phyloP scores from a whole-genome alignment of 148 eudicot species.

The Vaccinium macrocarpon region DNA sequence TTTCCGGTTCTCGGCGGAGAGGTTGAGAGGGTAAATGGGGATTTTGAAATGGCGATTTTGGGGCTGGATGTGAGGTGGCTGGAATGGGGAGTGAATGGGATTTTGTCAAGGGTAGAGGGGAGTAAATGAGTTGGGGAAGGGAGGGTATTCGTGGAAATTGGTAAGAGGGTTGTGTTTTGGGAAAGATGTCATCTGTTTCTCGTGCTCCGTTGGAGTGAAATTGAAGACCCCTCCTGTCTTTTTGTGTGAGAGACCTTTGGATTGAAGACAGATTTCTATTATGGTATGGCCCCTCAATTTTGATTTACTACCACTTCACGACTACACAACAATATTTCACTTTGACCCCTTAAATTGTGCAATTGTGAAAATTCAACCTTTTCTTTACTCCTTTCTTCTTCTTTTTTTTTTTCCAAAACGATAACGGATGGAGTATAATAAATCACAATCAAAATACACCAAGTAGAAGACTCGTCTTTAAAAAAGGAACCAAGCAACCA shows the following conservation, averaged over 20 bases:
- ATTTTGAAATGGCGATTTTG: conserved; percentile 14
- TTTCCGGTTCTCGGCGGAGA: not conserved
- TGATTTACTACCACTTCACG: too few species aligned
- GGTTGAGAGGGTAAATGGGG: not conserved
- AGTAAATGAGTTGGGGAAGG: not conserved
- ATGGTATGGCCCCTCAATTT: not conserved
- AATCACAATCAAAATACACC: too few species aligned
- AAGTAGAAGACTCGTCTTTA: too few species aligned
- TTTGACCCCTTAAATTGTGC: not conserved
- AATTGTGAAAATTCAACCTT: not conserved
- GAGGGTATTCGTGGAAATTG: conserved; percentile 14
- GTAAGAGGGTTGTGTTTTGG: not conserved
- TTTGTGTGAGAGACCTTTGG: not conserved
- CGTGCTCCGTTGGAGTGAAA: not conserved
- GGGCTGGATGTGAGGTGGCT: conserved; percentile 15
- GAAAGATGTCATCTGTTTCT: not conserved
- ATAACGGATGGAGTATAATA: too few species aligned
- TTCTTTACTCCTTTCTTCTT: not conserved
- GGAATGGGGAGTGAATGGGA: not conserved
- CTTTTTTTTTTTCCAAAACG: not conserved
- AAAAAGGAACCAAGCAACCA: too few species aligned
- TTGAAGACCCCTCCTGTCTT: not conserved
- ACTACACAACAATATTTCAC: not conserved
- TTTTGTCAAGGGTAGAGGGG: not conserved
- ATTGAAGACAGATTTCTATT: not conserved